These are phyloP conservation scores for Schizophyllum commune DNA, from an alignment of 1,284 basidiomycete genomes.

Conservation along the genomic window DNA sequence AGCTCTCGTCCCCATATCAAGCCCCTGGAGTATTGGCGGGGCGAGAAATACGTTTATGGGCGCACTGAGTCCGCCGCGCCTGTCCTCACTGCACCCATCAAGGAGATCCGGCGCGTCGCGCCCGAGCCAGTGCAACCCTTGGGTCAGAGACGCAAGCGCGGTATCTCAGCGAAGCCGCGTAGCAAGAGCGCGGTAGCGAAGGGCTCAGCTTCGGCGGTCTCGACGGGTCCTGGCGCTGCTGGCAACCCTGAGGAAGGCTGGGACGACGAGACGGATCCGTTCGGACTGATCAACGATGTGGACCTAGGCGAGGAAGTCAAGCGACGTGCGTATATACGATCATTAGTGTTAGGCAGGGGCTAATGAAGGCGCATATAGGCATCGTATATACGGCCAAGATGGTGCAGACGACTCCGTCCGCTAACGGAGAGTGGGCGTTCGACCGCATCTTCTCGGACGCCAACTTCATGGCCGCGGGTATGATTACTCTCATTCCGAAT, in stretches of 20 bases:
- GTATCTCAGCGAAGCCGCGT: constrained; percentile 26
- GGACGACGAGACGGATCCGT: constrained; percentile 73
- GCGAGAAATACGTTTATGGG: constrained; percentile 82
- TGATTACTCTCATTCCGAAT: constrained; percentile 73
- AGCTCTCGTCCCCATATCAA: constrained; percentile 64
- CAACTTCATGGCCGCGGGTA: constrained; percentile 86
- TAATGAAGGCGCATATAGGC: constrained; percentile 31
- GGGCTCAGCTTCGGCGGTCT: constrained; percentile 22
- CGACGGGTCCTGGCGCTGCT: constrained; percentile 1
- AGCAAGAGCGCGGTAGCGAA: constrained; percentile 34
- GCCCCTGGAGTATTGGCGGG: constrained; percentile 92
- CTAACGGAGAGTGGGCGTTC: constrained; percentile 70
- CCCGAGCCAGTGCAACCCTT: constrained; percentile 56
- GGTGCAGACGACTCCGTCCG: constrained; percentile 51
- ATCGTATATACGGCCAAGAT: constrained; percentile 69
- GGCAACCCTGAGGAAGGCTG: constrained; percentile 73
- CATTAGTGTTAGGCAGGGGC: background rate
- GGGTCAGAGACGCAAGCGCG: constrained; percentile 34
- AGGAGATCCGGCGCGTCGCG: constrained; percentile 75
- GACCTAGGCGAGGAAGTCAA: constrained; percentile 50
- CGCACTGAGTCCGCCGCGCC: constrained; percentile 37
- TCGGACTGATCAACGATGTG: constrained; percentile 68
- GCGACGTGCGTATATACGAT: constrained; percentile 47
- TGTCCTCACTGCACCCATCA: constrained; percentile 70
- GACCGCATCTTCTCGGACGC: constrained; percentile 95